Percentiles rank a stretch among this genome's conserved stretches.
phyloP scores from a whole-genome alignment of 202 grass and related monocot genomes.

The Panicum hallii region DNA sequence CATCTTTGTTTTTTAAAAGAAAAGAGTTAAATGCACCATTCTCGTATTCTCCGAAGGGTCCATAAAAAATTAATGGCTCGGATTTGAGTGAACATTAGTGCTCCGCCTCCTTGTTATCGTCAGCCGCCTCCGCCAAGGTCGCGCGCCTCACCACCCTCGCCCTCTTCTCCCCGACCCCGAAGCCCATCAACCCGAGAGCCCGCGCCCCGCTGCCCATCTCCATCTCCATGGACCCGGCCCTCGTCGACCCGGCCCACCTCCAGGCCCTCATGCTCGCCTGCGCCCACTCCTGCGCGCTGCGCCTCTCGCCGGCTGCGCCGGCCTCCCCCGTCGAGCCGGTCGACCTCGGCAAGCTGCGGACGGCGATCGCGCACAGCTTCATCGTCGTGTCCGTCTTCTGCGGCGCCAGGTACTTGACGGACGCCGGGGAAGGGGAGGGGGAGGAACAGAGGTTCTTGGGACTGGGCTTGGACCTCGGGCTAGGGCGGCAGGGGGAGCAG shows the following conservation, averaged over 20 bases:
- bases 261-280: slow-evolving; percentile 73
- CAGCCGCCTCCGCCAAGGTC: slow-evolving; percentile 39
- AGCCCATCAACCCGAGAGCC: slow-evolving; percentile 26
- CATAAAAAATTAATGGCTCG: no score
- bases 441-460: slow-evolving; percentile 34
- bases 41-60: no score
- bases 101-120: not conserved
- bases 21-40: no score
- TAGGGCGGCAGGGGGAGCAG: slow-evolving; percentile 39
- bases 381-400: slow-evolving; percentile 81
- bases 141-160: slow-evolving; percentile 47
- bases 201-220: slow-evolving; percentile 59
- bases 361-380: slow-evolving; percentile 70
- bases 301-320: slow-evolving; percentile 49
- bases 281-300: slow-evolving; percentile 68
- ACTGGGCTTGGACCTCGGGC: slow-evolving; percentile 32
- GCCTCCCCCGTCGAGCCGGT: slow-evolving; percentile 43
- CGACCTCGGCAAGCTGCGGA: slow-evolving; percentile 64
- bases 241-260: slow-evolving; percentile 68
- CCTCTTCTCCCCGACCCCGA: slow-evolving; percentile 47
- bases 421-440: not conserved
- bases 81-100: no score
- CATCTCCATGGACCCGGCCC: slow-evolving; percentile 73
- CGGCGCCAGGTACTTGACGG: slow-evolving; percentile 51
- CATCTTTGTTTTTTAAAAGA: no score